Percentiles rank a stretch among this genome's conserved stretches.
Conservation (phyloP, 108 stramenopile species). For the Stephanodiscus triporus region DNA sequence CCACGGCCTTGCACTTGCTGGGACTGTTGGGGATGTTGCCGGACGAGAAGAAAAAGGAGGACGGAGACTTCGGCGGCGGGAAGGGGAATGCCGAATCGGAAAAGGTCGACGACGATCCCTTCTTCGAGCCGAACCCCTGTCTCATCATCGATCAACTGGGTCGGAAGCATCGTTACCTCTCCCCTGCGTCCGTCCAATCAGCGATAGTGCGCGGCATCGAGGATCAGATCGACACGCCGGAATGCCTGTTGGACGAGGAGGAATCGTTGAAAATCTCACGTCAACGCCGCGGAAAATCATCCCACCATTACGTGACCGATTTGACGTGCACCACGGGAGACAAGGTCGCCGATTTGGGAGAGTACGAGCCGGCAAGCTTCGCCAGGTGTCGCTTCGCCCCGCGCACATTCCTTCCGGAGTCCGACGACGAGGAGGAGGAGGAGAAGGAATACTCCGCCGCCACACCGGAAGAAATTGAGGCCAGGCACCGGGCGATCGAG, state of each 20-base stretch:
- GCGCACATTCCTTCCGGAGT: constrained; percentile 19
- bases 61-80: constrained; percentile 9
- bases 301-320: constrained; percentile 21
- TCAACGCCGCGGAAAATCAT: neutral
- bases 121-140: constrained; percentile 36
- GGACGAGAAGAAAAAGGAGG: constrained; percentile 22
- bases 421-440: constrained; percentile 21
- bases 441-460: constrained; percentile 6
- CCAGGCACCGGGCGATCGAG: constrained; percentile 21
- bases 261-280: constrained; percentile 11
- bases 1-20: constrained; percentile 26
- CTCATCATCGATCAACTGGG: constrained; percentile 50
- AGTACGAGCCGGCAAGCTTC: constrained; percentile 45
- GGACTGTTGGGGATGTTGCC: constrained; percentile 29
- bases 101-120: constrained; percentile 13
- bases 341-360: constrained; percentile 34
- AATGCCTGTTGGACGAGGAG: constrained; percentile 40
- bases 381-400: constrained; percentile 46
- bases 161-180: constrained; percentile 41
- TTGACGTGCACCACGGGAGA: constrained; percentile 37
- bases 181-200: constrained; percentile 40
- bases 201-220: constrained; percentile 39
- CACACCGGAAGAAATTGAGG: constrained; percentile 24
- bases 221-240: constrained; percentile 31
- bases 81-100: constrained; percentile 4